These are phyloP conservation scores for Oryza officinalis DNA, from an alignment of 176 grass and related monocot species.

Conservation along the genomic window DNA sequence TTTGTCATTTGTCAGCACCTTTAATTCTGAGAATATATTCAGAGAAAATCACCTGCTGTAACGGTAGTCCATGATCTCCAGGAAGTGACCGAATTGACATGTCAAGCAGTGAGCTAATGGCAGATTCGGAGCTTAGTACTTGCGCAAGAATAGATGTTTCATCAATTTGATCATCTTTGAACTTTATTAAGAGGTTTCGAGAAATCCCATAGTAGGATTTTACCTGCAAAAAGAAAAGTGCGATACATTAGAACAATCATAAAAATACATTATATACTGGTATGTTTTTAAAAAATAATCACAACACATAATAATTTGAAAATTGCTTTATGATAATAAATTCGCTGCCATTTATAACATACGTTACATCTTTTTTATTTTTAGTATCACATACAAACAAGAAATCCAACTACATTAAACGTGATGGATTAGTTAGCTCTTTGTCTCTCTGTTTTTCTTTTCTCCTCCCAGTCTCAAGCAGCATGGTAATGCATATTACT, in stretches of 20 bases:
- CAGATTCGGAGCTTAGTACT: conserved; percentile 84
- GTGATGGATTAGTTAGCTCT: too few relatives aligned
- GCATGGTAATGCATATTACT: too few relatives aligned
- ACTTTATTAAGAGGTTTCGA: conserved; percentile 91
- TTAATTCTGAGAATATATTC: background rate
- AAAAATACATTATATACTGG: conserved; percentile 11
- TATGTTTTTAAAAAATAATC: background rate
- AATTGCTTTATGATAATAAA: background rate
- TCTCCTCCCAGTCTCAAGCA: too few relatives aligned
- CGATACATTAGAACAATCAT: background rate
- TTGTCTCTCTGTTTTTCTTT: too few relatives aligned
- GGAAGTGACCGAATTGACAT: conserved; percentile 88
- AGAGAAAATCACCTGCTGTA: conserved; percentile 70
- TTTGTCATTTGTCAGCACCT: background rate
- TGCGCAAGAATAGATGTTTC: conserved; percentile 81
- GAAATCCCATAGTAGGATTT: conserved; percentile 96
- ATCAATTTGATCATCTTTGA: conserved; percentile 94
- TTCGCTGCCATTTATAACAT: too few relatives aligned
- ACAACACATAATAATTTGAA: background rate
- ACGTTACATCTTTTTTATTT: too few relatives aligned
- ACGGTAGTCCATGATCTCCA: conserved; percentile 86
- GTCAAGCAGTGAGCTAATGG: conserved; percentile 85
- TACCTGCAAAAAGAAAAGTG: conserved; percentile 57
- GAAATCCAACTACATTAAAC: too few relatives aligned
- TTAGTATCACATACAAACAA: too few relatives aligned